A percentile compares a stretch with the other conserved stretches of the same genome.
Conservation (phyloP, 257 asterid genomes). For the Plantago elongata region DNA sequence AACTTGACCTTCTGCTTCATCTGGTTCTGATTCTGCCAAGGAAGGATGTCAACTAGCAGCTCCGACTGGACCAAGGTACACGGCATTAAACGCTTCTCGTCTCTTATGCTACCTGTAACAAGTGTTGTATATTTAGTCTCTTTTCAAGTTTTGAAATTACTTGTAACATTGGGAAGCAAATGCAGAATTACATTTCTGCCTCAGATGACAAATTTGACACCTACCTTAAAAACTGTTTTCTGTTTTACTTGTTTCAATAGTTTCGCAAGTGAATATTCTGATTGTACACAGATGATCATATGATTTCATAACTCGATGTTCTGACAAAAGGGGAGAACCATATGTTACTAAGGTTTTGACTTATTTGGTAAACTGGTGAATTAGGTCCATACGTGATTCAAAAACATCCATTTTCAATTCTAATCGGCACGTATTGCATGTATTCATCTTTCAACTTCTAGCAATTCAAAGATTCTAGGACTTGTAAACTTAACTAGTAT, state of each 20-base stretch:
- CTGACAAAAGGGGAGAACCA: too few species aligned
- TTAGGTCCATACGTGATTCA: too few species aligned
- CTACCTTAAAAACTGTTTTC: not conserved
- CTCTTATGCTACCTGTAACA: not conserved
- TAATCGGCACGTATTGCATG: too few species aligned
- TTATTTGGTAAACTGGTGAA: too few species aligned
- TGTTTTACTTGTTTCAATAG: not conserved
- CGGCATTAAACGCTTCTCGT: not conserved
- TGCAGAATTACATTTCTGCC: not conserved
- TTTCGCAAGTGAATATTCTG: too few species aligned
- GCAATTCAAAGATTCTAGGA: not conserved
- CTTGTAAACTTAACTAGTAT: not conserved
- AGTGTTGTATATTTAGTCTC: too few species aligned
- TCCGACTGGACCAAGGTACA: constrained; percentile 50
- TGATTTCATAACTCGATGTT: too few species aligned
- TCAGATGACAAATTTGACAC: not conserved
- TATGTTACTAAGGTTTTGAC: too few species aligned
- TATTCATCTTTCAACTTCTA: not conserved
- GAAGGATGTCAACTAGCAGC: constrained; percentile 39
- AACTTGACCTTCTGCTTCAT: not conserved
- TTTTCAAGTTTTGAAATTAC: not conserved
- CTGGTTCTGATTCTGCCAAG: constrained; percentile 20
- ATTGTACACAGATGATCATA: too few species aligned
- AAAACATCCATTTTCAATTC: too few species aligned
- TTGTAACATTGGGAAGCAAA: not conserved